A percentile compares a stretch with the other conserved stretches of the same genome.
phyloP scores from a whole-genome alignment of 148 eudicot genomes.

The Fagopyrum homotropicum region DNA sequence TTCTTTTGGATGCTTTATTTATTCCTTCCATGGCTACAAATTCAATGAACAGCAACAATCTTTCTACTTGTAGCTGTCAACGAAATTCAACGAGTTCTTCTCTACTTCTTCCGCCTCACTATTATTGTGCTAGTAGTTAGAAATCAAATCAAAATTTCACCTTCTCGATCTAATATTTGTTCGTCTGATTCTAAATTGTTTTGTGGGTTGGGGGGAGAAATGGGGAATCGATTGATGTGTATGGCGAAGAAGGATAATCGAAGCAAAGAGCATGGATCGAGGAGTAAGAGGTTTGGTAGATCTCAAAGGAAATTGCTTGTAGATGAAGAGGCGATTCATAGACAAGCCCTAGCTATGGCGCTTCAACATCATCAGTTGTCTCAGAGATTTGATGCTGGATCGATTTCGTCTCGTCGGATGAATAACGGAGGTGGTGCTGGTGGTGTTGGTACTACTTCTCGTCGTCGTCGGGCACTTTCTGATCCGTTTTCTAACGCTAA shows the following conservation, averaged over 20 bases:
- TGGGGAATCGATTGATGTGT: constrained; percentile 69
- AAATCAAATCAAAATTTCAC: neutral
- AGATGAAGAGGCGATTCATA: constrained; percentile 78
- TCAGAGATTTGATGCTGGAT: constrained; percentile 73
- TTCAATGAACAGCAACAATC: neutral
- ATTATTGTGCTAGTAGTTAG: neutral
- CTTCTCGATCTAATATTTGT: neutral
- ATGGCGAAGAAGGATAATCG: constrained; percentile 59
- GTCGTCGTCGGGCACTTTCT: constrained; percentile 59
- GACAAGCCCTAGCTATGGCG: constrained; percentile 83
- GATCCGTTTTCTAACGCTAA: constrained; percentile 46
- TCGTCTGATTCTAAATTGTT: neutral
- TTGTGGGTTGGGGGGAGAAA: constrained; percentile 19
- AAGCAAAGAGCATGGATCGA: constrained; percentile 34
- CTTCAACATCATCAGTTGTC: constrained; percentile 85
- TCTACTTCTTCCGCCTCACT: constrained; percentile 3
- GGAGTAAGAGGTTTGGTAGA: constrained; percentile 44
- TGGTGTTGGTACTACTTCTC: constrained; percentile 34
- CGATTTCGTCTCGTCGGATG: constrained; percentile 84
- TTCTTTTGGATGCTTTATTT: neutral
- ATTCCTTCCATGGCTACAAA: neutral
- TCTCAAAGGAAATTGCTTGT: constrained; percentile 48
- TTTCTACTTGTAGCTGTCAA: neutral
- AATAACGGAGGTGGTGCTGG: constrained; percentile 17
- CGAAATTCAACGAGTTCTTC: neutral